phyloP scores from a whole-genome alignment of 768 basidiomycete genomes.

The Suillus occidentalis region DNA sequence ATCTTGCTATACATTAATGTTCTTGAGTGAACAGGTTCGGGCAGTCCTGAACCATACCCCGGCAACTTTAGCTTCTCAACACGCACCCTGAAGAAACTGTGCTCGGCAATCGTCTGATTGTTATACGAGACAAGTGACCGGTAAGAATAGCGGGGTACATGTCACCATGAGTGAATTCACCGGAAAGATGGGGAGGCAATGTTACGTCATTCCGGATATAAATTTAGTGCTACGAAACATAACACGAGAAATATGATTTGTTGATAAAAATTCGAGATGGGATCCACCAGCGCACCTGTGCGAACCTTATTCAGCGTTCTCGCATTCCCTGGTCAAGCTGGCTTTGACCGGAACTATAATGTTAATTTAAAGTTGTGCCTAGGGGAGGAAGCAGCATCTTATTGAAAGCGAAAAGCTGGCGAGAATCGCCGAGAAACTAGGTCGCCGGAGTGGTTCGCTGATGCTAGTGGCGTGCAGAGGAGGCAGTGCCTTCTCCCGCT shows the following conservation, averaged over 20 bases:
- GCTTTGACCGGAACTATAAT: neutral
- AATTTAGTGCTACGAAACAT: neutral
- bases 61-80: neutral
- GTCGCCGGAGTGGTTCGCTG: neutral
- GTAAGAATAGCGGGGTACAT: neutral
- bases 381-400: neutral
- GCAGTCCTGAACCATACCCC: too few relatives aligned
- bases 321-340: neutral
- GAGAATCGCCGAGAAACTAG: neutral
- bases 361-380: conserved; percentile 16
- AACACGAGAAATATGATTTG: neutral
- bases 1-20: too few relatives aligned
- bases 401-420: neutral
- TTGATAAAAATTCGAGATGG: neutral
- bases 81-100: neutral
- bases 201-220: neutral
- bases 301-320: neutral
- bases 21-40: too few relatives aligned
- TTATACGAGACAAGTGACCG: neutral
- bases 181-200: neutral
- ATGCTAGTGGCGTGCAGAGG: neutral
- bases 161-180: neutral
- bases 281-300: neutral
- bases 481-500: neutral
- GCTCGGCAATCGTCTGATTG: neutral